phyloP scores from a whole-genome alignment of 2,329 filamentous ascomycete species.

The Magnaporthiopsis rhizophila region DNA sequence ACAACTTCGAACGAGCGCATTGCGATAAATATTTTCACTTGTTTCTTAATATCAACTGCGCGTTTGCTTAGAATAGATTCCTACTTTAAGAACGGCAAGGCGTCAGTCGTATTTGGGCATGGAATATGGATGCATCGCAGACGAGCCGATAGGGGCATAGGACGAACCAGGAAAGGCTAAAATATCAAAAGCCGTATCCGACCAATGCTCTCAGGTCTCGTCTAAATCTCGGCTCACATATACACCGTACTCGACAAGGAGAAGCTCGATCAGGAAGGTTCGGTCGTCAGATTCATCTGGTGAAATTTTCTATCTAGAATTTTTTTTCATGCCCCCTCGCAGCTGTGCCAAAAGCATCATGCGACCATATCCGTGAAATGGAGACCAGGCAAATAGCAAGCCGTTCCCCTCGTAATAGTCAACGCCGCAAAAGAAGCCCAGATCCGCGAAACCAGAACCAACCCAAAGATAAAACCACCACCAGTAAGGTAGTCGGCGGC shows the following conservation, averaged over 20 bases:
- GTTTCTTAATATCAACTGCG: background rate
- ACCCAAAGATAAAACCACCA: slow-evolving; percentile 12
- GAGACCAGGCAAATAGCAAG: slow-evolving; percentile 51
- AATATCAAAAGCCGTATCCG: too few species aligned
- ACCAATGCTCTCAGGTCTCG: too few species aligned
- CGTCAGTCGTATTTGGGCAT: too few species aligned
- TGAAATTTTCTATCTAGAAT: slow-evolving; percentile 10
- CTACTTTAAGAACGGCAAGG: too few species aligned
- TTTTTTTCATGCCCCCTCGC: slow-evolving; percentile 12
- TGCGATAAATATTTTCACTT: background rate
- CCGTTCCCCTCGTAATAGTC: slow-evolving; percentile 69
- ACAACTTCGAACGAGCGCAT: background rate
- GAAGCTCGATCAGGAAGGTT: background rate
- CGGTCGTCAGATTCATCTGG: background rate
- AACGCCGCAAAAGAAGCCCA: slow-evolving; percentile 46
- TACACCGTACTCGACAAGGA: background rate
- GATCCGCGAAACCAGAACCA: slow-evolving; percentile 30
- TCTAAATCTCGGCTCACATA: background rate
- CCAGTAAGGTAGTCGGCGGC: slow-evolving; percentile 17
- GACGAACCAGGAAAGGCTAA: too few species aligned
- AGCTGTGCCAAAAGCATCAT: slow-evolving; percentile 33
- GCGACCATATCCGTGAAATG: slow-evolving; percentile 45
- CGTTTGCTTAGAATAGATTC: background rate
- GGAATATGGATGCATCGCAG: too few species aligned
- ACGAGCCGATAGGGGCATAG: too few species aligned